phyloP scores from a whole-genome alignment of 2,329 filamentous ascomycete genomes.

The Diplodia mutila region DNA sequence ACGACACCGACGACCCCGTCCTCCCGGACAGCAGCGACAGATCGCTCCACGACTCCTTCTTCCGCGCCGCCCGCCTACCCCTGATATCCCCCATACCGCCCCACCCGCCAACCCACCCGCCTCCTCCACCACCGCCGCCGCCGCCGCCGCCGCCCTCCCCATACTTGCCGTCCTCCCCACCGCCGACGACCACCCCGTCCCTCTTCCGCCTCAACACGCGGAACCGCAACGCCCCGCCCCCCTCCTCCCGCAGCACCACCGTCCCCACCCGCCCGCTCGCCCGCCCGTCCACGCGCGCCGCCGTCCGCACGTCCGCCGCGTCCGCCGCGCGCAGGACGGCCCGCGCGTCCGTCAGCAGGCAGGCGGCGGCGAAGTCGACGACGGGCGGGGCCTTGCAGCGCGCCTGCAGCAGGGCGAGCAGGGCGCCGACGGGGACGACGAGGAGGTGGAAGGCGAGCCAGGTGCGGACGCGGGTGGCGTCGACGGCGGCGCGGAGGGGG shows the following conservation, averaged over 20 bases:
- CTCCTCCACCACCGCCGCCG: no score
- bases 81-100: neutral
- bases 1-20: neutral
- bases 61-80: neutral
- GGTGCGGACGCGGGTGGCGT: neutral
- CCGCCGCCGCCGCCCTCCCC: no score
- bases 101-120: no score
- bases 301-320: neutral
- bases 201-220: conserved; percentile 9
- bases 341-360: neutral
- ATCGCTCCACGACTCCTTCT: neutral
- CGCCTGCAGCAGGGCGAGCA: neutral
- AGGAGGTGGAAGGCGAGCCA: conserved; percentile 18
- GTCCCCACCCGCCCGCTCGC: neutral
- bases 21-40: neutral
- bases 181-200: neutral
- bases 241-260: conserved; percentile 15
- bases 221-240: neutral
- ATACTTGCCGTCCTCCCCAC: neutral
- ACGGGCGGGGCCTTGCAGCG: neutral
- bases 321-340: conserved; percentile 1
- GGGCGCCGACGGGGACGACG: neutral
- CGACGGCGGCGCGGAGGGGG: neutral
- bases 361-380: conserved; percentile 5
- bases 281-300: neutral